Percentiles rank a stretch among this genome's conserved stretches.
These are phyloP conservation scores for Diplodia sapinea DNA, from an alignment of 2,329 filamentous ascomycete species.

Conservation along the genomic window DNA sequence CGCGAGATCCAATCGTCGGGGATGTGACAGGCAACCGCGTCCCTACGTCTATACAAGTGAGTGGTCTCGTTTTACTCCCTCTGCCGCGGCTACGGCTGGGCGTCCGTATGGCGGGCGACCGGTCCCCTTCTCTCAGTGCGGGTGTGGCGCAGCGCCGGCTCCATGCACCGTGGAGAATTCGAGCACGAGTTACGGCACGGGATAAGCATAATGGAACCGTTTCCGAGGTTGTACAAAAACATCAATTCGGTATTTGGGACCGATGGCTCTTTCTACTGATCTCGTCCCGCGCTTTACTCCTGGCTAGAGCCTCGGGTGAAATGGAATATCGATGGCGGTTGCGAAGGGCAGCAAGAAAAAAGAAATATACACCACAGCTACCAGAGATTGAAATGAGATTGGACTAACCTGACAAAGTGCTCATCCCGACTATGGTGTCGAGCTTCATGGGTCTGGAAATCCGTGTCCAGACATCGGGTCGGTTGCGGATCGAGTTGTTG, in stretches of 20 bases:
- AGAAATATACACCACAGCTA: not conserved
- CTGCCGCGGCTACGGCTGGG: constrained; percentile 12
- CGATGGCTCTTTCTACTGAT: not conserved
- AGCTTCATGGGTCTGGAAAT: not conserved
- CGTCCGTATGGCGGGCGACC: constrained; percentile 14
- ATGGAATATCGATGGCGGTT: not conserved
- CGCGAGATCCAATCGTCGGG: constrained; percentile 18
- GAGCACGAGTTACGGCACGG: not conserved
- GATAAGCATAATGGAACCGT: not conserved
- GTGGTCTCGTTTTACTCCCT: not conserved
- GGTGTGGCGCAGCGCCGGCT: constrained; percentile 20
- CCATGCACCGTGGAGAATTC: constrained; percentile 14
- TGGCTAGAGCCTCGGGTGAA: not conserved
- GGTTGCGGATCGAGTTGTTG: not conserved
- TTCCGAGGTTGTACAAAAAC: not conserved
- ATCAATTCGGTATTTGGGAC: not conserved
- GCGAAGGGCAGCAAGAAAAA: not conserved
- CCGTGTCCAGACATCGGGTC: not conserved
- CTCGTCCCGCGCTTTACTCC: not conserved
- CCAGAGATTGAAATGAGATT: not conserved
- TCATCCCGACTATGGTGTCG: not conserved
- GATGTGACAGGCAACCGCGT: constrained; percentile 7
- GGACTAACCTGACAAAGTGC: not conserved
- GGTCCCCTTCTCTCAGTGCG: constrained; percentile 8
- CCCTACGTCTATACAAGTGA: not conserved